Evolutionary conservation across 306 rosid genomes (phyloP).

Genomic region (Cicer bijugum): DNA sequence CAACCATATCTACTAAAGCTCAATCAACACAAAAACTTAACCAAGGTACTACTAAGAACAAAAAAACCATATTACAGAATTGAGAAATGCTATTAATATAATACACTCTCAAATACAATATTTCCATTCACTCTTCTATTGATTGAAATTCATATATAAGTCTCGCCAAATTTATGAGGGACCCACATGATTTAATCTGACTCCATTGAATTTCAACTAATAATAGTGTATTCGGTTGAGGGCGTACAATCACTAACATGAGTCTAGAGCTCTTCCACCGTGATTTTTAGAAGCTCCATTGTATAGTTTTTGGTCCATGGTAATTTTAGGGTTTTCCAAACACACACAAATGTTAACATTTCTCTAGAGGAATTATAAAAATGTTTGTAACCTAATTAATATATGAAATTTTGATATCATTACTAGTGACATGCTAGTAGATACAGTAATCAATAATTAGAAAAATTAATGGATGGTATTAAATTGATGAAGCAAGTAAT

Average conservation of each 20-base stretch:
- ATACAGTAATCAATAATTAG: neutral
- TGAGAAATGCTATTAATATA: neutral
- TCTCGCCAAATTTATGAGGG: neutral
- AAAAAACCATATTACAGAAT: slow-evolving; percentile 16
- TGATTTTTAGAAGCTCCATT: no score
- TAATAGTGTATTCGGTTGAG: neutral
- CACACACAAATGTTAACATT: neutral
- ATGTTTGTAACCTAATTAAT: no score
- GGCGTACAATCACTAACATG: no score
- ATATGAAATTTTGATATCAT: neutral
- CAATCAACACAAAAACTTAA: slow-evolving; percentile 24
- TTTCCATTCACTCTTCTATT: neutral
- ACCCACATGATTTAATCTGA: neutral
- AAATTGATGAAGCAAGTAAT: neutral
- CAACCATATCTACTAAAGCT: slow-evolving; percentile 13
- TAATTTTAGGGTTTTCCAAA: neutral
- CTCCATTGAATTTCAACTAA: neutral
- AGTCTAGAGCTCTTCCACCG: no score
- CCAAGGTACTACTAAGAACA: neutral
- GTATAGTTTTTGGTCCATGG: neutral
- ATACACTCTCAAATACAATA: neutral
- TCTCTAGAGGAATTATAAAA: neutral
- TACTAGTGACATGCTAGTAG: neutral
- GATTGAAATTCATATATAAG: neutral
- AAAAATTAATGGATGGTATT: neutral